A percentile compares a stretch with the other conserved stretches of the same genome.
These are phyloP conservation scores for Hypholoma fasciculare DNA, from an alignment of 768 basidiomycete species.

Conservation along the genomic window DNA sequence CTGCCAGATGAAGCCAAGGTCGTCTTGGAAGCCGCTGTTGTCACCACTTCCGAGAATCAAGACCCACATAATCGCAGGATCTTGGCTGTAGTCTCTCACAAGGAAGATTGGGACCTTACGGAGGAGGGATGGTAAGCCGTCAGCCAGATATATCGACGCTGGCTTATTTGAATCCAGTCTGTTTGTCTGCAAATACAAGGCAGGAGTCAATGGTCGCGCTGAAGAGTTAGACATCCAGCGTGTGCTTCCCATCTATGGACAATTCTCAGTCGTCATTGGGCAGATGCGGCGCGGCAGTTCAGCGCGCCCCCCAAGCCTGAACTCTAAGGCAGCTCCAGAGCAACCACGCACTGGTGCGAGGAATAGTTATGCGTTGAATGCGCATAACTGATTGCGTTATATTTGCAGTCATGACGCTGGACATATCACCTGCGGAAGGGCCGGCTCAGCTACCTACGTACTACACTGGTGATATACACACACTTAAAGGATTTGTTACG, in stretches of 20 bases:
- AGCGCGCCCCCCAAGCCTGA: constrained; percentile 26
- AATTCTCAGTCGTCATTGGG: constrained; percentile 56
- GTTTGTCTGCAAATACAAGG: constrained; percentile 46
- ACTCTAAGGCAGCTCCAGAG: constrained; percentile 22
- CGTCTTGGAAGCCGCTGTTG: constrained; percentile 37
- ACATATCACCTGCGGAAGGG: constrained; percentile 46
- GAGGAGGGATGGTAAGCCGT: constrained; percentile 57
- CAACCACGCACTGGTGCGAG: constrained; percentile 43
- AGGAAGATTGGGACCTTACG: constrained; percentile 35
- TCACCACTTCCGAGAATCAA: constrained; percentile 16
- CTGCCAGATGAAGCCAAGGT: constrained; percentile 46
- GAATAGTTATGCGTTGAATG: not conserved
- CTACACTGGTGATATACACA: constrained; percentile 46
- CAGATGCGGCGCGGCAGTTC: constrained; percentile 46
- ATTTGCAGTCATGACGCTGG: constrained; percentile 52
- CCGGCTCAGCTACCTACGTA: constrained; percentile 38
- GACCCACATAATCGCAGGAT: constrained; percentile 32
- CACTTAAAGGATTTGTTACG: constrained; percentile 44
- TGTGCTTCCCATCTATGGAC: constrained; percentile 56
- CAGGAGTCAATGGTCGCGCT: constrained; percentile 14
- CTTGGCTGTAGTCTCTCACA: constrained; percentile 53
- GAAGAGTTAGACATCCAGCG: constrained; percentile 45
- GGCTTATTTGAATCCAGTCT: constrained; percentile 32
- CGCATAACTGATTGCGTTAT: not conserved
- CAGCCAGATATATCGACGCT: not conserved